A percentile compares a stretch with the other conserved stretches of the same genome.
phyloP scores from a whole-genome alignment of 148 eudicot genomes.

The Drosera capensis region DNA sequence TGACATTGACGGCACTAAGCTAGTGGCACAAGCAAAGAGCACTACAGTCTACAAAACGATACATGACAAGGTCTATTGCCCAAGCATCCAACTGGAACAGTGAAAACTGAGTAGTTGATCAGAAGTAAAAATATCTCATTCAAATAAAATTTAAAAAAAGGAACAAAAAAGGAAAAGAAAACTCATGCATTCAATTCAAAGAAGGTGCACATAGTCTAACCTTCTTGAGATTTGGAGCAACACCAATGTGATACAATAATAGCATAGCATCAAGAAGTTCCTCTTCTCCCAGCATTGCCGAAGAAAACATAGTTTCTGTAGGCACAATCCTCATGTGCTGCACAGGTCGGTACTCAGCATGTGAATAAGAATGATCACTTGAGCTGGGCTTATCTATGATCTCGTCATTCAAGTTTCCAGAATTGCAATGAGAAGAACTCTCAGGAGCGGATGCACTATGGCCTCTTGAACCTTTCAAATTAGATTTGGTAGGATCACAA shows the following conservation, averaged over 20 bases:
- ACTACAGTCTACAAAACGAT: too few relatives aligned
- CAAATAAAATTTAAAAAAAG: too few relatives aligned
- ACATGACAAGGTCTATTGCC: too few relatives aligned
- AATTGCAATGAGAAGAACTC: constrained; percentile 71
- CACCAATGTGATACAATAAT: constrained; percentile 69
- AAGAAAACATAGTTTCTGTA: constrained; percentile 36
- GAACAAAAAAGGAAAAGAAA: background rate
- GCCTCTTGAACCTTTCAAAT: constrained; percentile 53
- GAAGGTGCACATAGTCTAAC: constrained; percentile 20
- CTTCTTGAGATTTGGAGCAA: constrained; percentile 92
- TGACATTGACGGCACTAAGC: too few relatives aligned
- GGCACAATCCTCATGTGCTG: constrained; percentile 47
- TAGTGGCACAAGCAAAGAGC: too few relatives aligned
- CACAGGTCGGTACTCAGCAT: constrained; percentile 52
- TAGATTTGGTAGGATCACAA: constrained; percentile 38
- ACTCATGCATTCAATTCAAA: too few relatives aligned
- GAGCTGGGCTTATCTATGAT: constrained; percentile 84
- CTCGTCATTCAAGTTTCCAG: constrained; percentile 72
- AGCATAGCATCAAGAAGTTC: constrained; percentile 90
- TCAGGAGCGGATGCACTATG: constrained; percentile 56
- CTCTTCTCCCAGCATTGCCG: constrained; percentile 72
- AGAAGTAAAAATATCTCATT: too few relatives aligned
- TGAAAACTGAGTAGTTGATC: too few relatives aligned
- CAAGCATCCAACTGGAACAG: too few relatives aligned
- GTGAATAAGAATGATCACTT: constrained; percentile 67